Evolutionary conservation across 805 yeast genomes (phyloP), one percentile per base, ranked within the genome.

Genomic region (Metschnikowia corniflorae): DNA sequence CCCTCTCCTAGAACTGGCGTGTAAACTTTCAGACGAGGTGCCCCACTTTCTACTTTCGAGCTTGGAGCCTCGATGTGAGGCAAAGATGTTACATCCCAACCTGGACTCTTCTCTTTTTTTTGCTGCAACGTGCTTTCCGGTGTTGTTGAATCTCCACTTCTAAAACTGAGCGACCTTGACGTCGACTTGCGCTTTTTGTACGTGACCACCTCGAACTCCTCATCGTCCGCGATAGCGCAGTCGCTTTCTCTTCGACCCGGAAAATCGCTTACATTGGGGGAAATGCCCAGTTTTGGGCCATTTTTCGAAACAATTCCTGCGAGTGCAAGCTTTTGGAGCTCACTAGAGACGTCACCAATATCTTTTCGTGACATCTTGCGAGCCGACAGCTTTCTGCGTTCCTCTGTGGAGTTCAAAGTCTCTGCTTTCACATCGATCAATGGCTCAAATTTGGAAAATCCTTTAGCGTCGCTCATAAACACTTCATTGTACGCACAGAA

Each of bases 391-490:
- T 61, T 55, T 36, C 47, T 49, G 37, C 48, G 51, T 27, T 43
- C 52, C 32, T 49, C 39, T 7, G 42, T 37, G 7, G 26, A 4
- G n/a, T 8, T 13, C 6, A 16, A 12, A 5, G 41, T 42, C 9
- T 55, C 60, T 14, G 42, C 37, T 35, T 55, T 61, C 13, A 55
- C 41, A 42, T 68, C 73, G 20, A 66, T 37, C 18, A 64, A 44
- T 2, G 70, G 70, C 21, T 54, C 62, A 44, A 68, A 68, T 5
- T 57, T 50, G 30, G 35, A 17, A 31, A 37, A 60, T 0, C 70
- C 70, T 33, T 55, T 57, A 10, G 51, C 39, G 35, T 65, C 64
- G 36, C 61, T 57, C 55, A 67, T 58, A 32, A 61, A 66, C 3
- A 42, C 35, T 26, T 59, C 62, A 34, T 65, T 64, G 42, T 49